Evolutionary conservation across 2,329 filamentous ascomycete genomes (phyloP).

Genomic region (Phoma sp.): DNA sequence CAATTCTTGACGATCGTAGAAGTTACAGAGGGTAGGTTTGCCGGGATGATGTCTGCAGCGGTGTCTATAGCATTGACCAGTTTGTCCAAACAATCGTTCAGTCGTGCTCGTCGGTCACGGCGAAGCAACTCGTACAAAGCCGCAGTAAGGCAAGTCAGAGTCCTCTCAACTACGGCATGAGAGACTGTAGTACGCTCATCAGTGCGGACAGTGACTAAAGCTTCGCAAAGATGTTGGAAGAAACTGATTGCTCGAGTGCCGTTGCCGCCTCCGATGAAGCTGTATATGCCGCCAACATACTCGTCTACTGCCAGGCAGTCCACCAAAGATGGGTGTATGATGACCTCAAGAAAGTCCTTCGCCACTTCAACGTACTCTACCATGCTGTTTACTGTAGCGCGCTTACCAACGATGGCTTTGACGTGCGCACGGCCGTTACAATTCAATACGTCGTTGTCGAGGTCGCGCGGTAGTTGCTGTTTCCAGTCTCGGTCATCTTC

Average conservation of each 20-base stretch:
- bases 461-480: slow-evolving; percentile 41
- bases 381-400: neutral
- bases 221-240: slow-evolving; percentile 34
- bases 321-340: slow-evolving; percentile 44
- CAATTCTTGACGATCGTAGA: slow-evolving; percentile 1
- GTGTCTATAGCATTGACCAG: slow-evolving; percentile 10
- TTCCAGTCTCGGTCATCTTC: slow-evolving; percentile 39
- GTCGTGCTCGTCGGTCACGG: slow-evolving; percentile 23
- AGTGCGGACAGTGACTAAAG: slow-evolving; percentile 1
- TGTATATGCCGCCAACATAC: slow-evolving; percentile 42
- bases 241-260: slow-evolving; percentile 40
- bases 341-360: slow-evolving; percentile 30
- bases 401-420: slow-evolving; percentile 18
- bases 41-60: slow-evolving; percentile 10
- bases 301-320: slow-evolving; percentile 47
- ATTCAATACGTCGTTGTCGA: slow-evolving; percentile 36
- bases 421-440: slow-evolving; percentile 39
- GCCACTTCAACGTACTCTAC: slow-evolving; percentile 7
- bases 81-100: slow-evolving; percentile 24
- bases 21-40: neutral
- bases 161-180: neutral
- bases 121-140: slow-evolving; percentile 24
- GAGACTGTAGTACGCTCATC: neutral
- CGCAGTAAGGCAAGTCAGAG: slow-evolving; percentile 11
- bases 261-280: slow-evolving; percentile 42